Base-by-base conservation (phyloP, 2,329 filamentous ascomycete species). In the Elsinoe batatas region DNA sequence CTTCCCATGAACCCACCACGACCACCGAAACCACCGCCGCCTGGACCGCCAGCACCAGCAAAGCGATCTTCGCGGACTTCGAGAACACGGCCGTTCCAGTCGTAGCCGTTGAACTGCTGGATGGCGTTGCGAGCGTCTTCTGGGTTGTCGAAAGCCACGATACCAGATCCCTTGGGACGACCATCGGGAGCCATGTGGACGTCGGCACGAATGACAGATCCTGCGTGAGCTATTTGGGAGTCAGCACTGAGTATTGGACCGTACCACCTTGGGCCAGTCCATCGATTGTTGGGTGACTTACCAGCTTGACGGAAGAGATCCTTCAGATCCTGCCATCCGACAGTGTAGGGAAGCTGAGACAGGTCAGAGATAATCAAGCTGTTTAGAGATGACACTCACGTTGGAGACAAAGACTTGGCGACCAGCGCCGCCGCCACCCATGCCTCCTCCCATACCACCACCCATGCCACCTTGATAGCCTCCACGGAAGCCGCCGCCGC, bases 281-380 rank as follows among this genome's bases (percentile, higher is more conserved):
- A 36, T 37, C 42, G 18, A 44, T 57, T 26, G n/a, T 32, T 53
- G 64, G 64, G 13, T 63, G 64, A 79, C 89, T 80, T 79, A 95
- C 91, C 88, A 75, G 93, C 91, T 80, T 96, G 91, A 68, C 93
- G 88, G 80, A 98, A 98, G 63, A 98, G 80, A 72, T 98, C 93
- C 76, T 98, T 98, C 64, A 98, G 77, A 72, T 98, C 93, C 75
- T 98, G 93, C 93, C 93, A 98, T 70, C 93, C 93, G 65, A 95
- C 88, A 62, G 89, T 95, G 76, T 91, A 98, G 17, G 93, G 93
- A 64, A 98, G 87, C 93, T 98, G 26, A 74, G 40, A 64, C 61
- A 56, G 58, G 59, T 61, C 51, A 65, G 62, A 67, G 58, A 66
- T 61, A 30, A 20, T 56, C 54, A 63, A 70, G 56, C 72, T 63